Evolutionary conservation across 257 asterid genomes (phyloP).

Genomic region (Gardenia jasminoides): DNA sequence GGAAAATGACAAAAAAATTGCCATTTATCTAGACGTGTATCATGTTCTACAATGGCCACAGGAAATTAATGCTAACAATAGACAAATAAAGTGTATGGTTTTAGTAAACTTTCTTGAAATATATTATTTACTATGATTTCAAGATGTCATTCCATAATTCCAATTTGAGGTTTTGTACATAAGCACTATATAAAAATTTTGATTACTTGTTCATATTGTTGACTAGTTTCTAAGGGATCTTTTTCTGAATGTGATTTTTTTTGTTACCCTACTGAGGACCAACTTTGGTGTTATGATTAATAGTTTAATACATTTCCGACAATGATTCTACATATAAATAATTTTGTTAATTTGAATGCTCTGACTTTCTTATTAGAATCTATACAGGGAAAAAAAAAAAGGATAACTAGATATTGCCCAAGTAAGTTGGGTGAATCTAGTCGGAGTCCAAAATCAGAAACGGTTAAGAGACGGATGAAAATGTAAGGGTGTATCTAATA

Average conservation of each 20-base stretch:
- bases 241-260: background rate
- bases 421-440: background rate
- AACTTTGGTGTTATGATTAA: no score
- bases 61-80: conserved; percentile 9
- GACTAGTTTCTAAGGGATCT: background rate
- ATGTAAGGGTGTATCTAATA: no score
- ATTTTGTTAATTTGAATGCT: background rate
- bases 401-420: background rate
- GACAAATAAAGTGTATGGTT: background rate
- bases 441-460: background rate
- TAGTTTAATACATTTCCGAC: no score
- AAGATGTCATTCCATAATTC: background rate
- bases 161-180: background rate
- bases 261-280: background rate
- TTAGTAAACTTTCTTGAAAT: background rate
- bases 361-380: background rate
- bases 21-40: conserved; percentile 4
- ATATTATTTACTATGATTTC: background rate
- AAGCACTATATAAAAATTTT: background rate
- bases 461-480: background rate
- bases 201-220: background rate
- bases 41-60: background rate
- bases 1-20: conserved; percentile 1
- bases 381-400: no score
- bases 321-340: background rate